phyloP scores from a whole-genome alignment of 2,329 filamentous ascomycete species.

The Elsinoe fawcettii region DNA sequence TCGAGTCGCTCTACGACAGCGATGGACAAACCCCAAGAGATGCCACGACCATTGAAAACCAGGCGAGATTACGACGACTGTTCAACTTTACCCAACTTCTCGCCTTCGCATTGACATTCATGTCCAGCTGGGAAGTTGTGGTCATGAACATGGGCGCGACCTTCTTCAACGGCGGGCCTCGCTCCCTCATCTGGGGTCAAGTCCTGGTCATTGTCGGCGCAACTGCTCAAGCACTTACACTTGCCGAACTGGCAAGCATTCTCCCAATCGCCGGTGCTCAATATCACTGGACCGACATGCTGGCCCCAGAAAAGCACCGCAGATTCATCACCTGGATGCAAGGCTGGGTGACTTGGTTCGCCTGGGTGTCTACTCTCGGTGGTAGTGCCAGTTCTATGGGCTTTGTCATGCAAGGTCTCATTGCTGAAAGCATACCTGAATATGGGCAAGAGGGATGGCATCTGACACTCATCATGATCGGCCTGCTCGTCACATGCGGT shows the following conservation, averaged over 20 bases:
- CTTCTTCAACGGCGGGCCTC: conserved; percentile 23
- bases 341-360: conserved; percentile 38
- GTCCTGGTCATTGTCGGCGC: conserved; percentile 22
- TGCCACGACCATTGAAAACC: conserved; percentile 5
- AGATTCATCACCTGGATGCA: conserved; percentile 26
- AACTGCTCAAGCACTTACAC: conserved; percentile 21
- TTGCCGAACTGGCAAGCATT: conserved; percentile 23
- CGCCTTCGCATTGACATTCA: conserved; percentile 22
- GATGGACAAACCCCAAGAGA: conserved; percentile 4
- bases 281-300: conserved; percentile 24
- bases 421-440: conserved; percentile 27
- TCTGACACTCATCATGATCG: conserved; percentile 33
- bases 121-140: conserved; percentile 24
- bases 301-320: conserved; percentile 20
- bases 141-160: conserved; percentile 21
- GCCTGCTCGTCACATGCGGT: conserved; percentile 28
- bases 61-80: conserved; percentile 16
- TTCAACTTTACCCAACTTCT: conserved; percentile 24
- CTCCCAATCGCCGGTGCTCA: conserved; percentile 26
- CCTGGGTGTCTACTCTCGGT: conserved; percentile 23
- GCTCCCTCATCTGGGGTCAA: conserved; percentile 23
- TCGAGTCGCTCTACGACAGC: conserved; percentile 10
- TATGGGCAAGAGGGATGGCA: conserved; percentile 33
- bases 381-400: conserved; percentile 31
- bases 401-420: conserved; percentile 31